Evolutionary conservation across 352 stramenopile species (phyloP), one percentile per base, ranked within the genome.

Genomic region (Pythium graminicola): DNA sequence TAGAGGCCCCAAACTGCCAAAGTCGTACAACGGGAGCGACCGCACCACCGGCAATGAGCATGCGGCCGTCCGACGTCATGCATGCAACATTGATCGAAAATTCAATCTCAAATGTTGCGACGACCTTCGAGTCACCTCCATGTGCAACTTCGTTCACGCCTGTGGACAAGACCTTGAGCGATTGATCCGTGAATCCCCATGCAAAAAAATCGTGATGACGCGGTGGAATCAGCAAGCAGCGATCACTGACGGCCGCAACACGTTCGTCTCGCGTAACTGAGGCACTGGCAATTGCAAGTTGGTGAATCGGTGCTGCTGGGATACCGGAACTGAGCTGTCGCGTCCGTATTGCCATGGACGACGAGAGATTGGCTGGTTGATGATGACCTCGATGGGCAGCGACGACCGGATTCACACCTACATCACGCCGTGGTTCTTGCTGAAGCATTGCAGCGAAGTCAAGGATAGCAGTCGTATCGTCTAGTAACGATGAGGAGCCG

Each of bases 181-280:
- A 76, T 0, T 69, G 69, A 28, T 88, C 80, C 36, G 81, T 71
- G 52, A 85, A 88, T 0, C 73, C 73, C 79, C 79, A 89, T 2
- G 79, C 72, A 7, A 88, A 54, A 39, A 85, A 88, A 55, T 89
- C 77, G 40, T 69, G 69, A 49, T 87, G 70, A 1, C 66, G 64
- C 3, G 79, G 74, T 6, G 79, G 79, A 19, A 89, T 80, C 38
- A 88, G 56, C 7, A 88, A 39, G 32, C 73, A 84, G 5, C 76
- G 67, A 3, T 70, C 56, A 3, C 76, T 61, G 7, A 81, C 62
- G 38, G 54, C 32, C 13, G 76, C 70, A 3, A 75, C 55, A 14
- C 64, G 64, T 50, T 84, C 76, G 26, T 86, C 78, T 28, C 73
- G 57, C 6, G 63, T 72, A 33, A 86, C 70, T 7, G 66, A 70